Base-by-base conservation (phyloP, 2,329 filamentous ascomycete species). In the Podosphaera fusca region DNA sequence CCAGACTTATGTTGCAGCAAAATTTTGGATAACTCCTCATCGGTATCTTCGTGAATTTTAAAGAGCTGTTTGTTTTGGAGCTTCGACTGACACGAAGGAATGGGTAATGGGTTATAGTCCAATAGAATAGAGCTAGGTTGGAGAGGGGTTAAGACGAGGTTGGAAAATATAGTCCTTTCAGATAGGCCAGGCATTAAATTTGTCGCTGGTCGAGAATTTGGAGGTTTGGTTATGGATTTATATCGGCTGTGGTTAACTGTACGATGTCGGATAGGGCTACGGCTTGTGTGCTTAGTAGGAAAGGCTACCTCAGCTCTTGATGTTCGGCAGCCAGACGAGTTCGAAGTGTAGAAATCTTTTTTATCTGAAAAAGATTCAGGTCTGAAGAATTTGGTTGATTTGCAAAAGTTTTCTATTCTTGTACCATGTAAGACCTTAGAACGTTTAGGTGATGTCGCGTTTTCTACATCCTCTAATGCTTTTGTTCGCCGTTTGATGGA, bases 1-100 rank as follows among this genome's bases (percentile, higher is more conserved):
- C 84, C 83, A 6, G 90, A 90, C 57, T 84, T 84, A 72, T 95
- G 90, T 70, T 95, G 86, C 71, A 96, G 86, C 45, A 95, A 73
- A 65, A 94, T 95, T 64, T 88, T 87, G 70, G 92, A 85, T 67
- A 94, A 84, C 67, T 95, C 85, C 67, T 95, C 86, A 6, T 84
- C 79, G 0, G 86, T 87, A 69, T 98, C 90, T 67, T 95, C 87
- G 67, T 95, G 83, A 65, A 98, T 96, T 59, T 90, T 85, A 67
- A 98, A 96, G 73, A 84, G 84, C 89, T 88, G 95, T 69, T 67
- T 82, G 81, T 12, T 76, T 70, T 1, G 85, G 82, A 0, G 84
- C 82, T 62, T 90, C 84, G 57, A 89, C 74, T 52, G 87, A 84
- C 50, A 77, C 73, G 68, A 82, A 80, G 12, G 75, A 74, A 4